Base-by-base conservation (phyloP, 306 rosid genomes). In the Vachellia collinsii region DNA sequence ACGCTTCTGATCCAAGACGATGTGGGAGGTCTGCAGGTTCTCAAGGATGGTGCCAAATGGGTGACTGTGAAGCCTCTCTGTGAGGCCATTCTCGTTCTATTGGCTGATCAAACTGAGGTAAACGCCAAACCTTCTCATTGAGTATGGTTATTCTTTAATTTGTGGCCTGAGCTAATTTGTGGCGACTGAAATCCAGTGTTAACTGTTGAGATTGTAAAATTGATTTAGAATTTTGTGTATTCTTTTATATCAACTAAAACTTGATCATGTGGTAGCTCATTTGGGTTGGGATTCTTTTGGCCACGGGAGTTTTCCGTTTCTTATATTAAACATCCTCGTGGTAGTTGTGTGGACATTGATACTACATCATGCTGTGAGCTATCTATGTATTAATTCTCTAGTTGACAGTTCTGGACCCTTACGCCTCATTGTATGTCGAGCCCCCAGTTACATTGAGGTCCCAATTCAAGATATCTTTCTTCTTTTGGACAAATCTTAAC, bases 71-170 rank as follows among this genome's bases (percentile, higher is more conserved):
- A 83, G 75, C 91, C 99, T 37, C 54, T 86, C 71, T 83, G 85
- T 3, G 87, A 88, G 67, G 93, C 97, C 85, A 74, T 94, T 86
- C 91, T 94, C 78, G 97, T 93, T 83, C 87, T 94, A 34, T 80
- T 94, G 79, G 92, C 86, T 69, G 99, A 94, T 50, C 99, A 94
- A 81, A 91, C 94, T 29, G 97, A 93, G 99, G 99, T 94, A 82
- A 72, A 51, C n/a, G 39, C 17, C 76, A 5, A 29, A 54, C 54
- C 41, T 44, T 11, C 51, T 41, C 12, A 0, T 8, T 53, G 1
- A 68, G 47, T 61, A 51, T 19, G 6, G 39, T 66, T 66, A 46
- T 46, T 58, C 72, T 39, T 58, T 59, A 14, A 34, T 72, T 50
- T 34, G 4, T 17, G 5, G 10, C 7, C 37, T 50, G 39, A 34